phyloP scores from a whole-genome alignment of 176 grass and related monocot species.

The Carex pumila region DNA sequence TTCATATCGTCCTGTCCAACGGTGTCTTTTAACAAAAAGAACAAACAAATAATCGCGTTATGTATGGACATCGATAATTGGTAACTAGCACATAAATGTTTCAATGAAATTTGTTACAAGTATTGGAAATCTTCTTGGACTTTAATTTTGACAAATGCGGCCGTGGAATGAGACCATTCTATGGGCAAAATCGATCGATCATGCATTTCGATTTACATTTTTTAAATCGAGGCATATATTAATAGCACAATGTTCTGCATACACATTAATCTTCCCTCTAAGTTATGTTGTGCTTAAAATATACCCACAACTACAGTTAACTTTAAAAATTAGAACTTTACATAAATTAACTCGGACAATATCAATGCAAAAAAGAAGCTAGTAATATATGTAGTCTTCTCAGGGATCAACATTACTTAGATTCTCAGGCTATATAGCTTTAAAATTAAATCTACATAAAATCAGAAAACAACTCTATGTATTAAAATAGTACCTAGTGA shows the following conservation, averaged over 20 bases:
- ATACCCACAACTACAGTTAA: neutral
- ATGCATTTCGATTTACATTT: neutral
- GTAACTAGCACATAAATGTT: neutral
- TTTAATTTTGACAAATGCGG: neutral
- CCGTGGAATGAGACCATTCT: neutral
- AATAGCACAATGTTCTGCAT: neutral
- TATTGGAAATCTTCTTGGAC: neutral
- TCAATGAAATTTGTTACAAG: neutral
- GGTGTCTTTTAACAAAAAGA: slow-evolving; percentile 42
- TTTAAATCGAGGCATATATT: neutral
- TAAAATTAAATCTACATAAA: neutral
- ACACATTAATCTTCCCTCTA: neutral
- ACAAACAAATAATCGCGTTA: neutral
- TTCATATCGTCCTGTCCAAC: slow-evolving; percentile 95
- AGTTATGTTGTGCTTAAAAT: neutral
- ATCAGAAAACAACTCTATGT: neutral
- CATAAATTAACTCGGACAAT: neutral
- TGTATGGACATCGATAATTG: neutral
- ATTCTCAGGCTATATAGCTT: neutral
- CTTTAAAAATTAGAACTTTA: neutral
- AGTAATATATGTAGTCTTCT: neutral
- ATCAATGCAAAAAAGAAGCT: neutral
- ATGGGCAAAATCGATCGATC: no score
- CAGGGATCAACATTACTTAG: neutral
- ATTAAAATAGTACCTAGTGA: slow-evolving; percentile 53